A percentile compares a stretch with the other conserved stretches of the same genome.
Conservation (phyloP, 192 early-diverging fungal genomes). For the Rhizoclosmatium globosum region DNA sequence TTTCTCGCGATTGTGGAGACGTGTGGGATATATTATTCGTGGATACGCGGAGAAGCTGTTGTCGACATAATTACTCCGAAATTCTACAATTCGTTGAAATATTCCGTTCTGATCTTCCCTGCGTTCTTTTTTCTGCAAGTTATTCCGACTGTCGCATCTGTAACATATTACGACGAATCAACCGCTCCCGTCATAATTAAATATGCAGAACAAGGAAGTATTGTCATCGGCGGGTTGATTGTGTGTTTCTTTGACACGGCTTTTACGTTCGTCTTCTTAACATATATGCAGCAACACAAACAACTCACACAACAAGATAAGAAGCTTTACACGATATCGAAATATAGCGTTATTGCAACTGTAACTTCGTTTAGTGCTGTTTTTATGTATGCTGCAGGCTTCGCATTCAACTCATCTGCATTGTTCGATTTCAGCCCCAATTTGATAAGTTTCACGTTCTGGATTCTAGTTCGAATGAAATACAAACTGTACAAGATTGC, state of each 20-base stretch:
- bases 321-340: neutral
- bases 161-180: neutral
- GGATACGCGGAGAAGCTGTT: neutral
- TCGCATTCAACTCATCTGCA: neutral
- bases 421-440: neutral
- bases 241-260: neutral
- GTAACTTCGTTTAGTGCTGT: neutral
- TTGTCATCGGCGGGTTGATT: neutral
- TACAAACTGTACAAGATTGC: too few species aligned
- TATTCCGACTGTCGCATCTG: neutral
- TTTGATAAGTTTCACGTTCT: neutral
- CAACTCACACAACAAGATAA: neutral
- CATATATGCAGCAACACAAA: neutral
- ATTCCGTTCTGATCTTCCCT: neutral
- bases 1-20: neutral
- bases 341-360: neutral
- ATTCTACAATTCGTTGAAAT: neutral
- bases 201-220: neutral
- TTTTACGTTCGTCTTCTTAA: neutral
- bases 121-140: neutral
- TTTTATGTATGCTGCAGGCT: neutral
- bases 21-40: neutral
- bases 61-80: neutral
- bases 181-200: neutral
- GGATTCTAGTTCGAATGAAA: neutral